Evolutionary conservation across 192 early-diverging fungal genomes (phyloP), one percentile per base, ranked within the genome.

Genomic region (Coemansia sp.): DNA sequence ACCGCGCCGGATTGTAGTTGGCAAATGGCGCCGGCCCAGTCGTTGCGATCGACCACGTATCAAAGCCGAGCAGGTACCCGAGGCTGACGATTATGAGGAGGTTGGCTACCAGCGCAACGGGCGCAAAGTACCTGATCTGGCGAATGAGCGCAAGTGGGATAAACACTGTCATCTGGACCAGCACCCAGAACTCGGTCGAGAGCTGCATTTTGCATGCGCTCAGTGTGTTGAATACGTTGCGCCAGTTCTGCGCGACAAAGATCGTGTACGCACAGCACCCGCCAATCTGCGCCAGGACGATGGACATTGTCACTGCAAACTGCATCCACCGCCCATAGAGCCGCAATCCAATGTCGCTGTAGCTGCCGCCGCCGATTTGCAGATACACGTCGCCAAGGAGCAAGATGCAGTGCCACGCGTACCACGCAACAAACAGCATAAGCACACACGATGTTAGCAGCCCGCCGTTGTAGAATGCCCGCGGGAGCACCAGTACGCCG

Each of bases 201-300:
- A 86, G 79, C 54, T 81, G 80, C 54, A 76, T 22, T 10, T 74
- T 68, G 82, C 86, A 91, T 35, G 85, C 81, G 37, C 86, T 88
- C 26, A 90, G 74, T 7, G 88, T 85, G 67, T 89, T 85, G 35
- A 89, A 72, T 2, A 88, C 81, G 38, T 89, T 87, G 24, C 83
- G 78, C 53, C 93, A 77, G 74, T 94, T 96, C 66, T 92, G 88
- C 0, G 92, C 89, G 6, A 96, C 84, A 73, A 96, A 96, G 24
- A 96, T 93, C 29, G 89, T 85, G 67, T 96, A 96, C 6, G 94
- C 91, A 39, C 91, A 94, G 56, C 90, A 89, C 54, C 92, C 94
- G 12, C 94, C 94, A 37, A 91, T 83, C 82, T 95, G 87, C 12
- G 87, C 86, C 44, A 92, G 70, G 8, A 88, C 85, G 35, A 92